These are phyloP conservation scores for Teunomyces tritomae DNA, from an alignment of 805 yeast genomes.

Conservation along the genomic window DNA sequence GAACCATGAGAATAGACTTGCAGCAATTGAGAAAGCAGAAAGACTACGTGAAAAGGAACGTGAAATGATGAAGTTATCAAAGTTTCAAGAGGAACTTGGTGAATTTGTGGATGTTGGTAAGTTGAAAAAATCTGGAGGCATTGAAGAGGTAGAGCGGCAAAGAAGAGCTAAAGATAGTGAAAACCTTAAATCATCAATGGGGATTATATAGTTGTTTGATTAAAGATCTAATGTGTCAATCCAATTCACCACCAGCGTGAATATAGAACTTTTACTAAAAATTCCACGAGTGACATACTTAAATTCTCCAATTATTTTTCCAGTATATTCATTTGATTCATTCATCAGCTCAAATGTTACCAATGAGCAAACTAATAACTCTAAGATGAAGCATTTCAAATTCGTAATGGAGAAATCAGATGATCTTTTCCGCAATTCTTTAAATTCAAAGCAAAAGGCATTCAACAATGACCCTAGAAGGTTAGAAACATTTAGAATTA, in stretches of 20 bases:
- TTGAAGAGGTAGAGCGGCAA: slow-evolving; percentile 76
- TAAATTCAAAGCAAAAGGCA: slow-evolving; percentile 7
- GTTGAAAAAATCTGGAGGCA: slow-evolving; percentile 82
- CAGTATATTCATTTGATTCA: neutral
- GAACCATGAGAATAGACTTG: slow-evolving; percentile 78
- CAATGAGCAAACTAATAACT: neutral
- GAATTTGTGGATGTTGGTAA: slow-evolving; percentile 77
- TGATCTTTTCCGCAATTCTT: slow-evolving; percentile 5
- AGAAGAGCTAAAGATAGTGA: slow-evolving; percentile 68
- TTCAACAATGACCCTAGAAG: slow-evolving; percentile 9
- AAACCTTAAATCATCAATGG: slow-evolving; percentile 53
- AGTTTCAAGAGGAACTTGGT: slow-evolving; percentile 82
- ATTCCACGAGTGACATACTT: slow-evolving; percentile 1
- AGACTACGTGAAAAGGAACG: slow-evolving; percentile 70
- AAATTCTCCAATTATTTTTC: slow-evolving; percentile 9
- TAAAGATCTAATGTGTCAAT: slow-evolving; percentile 3
- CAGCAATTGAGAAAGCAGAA: slow-evolving; percentile 88
- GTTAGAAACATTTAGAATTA: slow-evolving; percentile 11
- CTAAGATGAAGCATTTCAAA: slow-evolving; percentile 1
- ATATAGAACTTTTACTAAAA: neutral
- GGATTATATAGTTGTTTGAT: slow-evolving; percentile 18
- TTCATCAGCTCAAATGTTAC: neutral
- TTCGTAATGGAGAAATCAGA: neutral
- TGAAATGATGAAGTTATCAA: slow-evolving; percentile 52
- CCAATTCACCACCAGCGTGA: slow-evolving; percentile 5